Percentiles rank a stretch among this genome's conserved stretches.
Conservation (phyloP, 108 stramenopile species). For the Cyclotella atomus region DNA sequence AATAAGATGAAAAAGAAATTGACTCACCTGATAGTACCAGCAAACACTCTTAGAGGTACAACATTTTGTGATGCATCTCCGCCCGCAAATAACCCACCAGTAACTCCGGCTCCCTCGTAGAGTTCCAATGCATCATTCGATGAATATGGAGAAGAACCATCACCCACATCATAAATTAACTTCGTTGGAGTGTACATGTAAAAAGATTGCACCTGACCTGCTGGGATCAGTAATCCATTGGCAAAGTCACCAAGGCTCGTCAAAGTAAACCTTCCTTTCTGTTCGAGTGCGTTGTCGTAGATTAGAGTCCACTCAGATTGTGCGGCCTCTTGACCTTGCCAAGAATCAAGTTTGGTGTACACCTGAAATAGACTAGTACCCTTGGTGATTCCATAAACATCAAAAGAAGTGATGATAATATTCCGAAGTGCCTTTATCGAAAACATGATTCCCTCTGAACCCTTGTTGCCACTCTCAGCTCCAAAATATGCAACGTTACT, state of each 20-base stretch:
- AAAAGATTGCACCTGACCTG: slow-evolving; percentile 9
- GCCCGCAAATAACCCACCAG: neutral
- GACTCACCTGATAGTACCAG: neutral
- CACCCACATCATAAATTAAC: slow-evolving; percentile 8
- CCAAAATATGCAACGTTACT: neutral
- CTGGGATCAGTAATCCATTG: neutral
- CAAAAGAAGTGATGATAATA: slow-evolving; percentile 4
- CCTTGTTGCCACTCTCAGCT: neutral
- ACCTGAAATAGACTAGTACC: neutral
- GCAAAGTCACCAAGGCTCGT: neutral
- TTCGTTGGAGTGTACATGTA: slow-evolving; percentile 14
- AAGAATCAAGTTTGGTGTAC: slow-evolving; percentile 3
- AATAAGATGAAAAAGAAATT: neutral
- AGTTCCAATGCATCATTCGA: neutral
- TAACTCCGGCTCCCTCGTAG: slow-evolving; percentile 12
- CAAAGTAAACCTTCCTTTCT: slow-evolving; percentile 2
- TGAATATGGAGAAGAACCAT: neutral
- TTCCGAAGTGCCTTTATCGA: neutral
- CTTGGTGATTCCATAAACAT: neutral
- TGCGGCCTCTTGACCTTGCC: neutral
- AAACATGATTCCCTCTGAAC: slow-evolving; percentile 14
- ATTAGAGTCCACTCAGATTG: neutral
- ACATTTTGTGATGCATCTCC: neutral
- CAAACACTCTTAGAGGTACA: slow-evolving; percentile 4
- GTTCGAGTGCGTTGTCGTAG: neutral